Conservation (phyloP, 2,329 filamentous ascomycete genomes). For the Fusarium torreyae region DNA sequence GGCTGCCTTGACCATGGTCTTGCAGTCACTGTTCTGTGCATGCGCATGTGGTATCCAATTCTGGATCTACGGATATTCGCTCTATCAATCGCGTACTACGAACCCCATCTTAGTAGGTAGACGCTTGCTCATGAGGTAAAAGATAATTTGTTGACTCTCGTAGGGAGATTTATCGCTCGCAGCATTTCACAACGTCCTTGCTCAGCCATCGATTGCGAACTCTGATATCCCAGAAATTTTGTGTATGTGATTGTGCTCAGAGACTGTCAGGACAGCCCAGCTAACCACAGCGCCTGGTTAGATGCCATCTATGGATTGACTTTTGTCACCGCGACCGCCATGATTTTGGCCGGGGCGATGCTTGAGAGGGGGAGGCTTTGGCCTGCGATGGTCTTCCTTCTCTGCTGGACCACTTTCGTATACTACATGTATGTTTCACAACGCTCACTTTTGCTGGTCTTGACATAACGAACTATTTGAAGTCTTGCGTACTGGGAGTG, state of each 20-base stretch:
- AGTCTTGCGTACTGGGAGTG: slow-evolving; percentile 76
- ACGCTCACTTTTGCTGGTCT: fast-evolving
- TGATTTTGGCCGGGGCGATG: slow-evolving; percentile 59
- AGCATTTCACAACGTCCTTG: slow-evolving; percentile 56
- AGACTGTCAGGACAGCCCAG: fast-evolving
- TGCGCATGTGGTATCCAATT: slow-evolving; percentile 63
- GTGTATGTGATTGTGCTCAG: slow-evolving; percentile 29
- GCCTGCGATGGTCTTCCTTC: slow-evolving; percentile 73
- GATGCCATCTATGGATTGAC: slow-evolving; percentile 57
- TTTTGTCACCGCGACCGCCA: slow-evolving; percentile 57
- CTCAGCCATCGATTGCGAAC: slow-evolving; percentile 56
- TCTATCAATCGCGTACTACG: slow-evolving; percentile 57
- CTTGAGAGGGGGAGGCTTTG: slow-evolving; percentile 55
- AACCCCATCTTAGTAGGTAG: slow-evolving; percentile 50
- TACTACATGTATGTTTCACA: slow-evolving; percentile 61
- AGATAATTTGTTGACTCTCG: no score
- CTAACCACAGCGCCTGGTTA: background rate
- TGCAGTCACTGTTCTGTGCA: slow-evolving; percentile 64
- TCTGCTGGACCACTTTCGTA: slow-evolving; percentile 76
- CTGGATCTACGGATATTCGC: slow-evolving; percentile 63
- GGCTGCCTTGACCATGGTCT: slow-evolving; percentile 61
- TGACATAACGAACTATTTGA: fast-evolving
- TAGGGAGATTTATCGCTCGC: slow-evolving; percentile 55
- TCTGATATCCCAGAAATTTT: slow-evolving; percentile 56
- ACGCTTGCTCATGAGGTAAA: no score